Conservation (phyloP, 495 filamentous ascomycete genomes). For the Bryoglossum gracile region DNA sequence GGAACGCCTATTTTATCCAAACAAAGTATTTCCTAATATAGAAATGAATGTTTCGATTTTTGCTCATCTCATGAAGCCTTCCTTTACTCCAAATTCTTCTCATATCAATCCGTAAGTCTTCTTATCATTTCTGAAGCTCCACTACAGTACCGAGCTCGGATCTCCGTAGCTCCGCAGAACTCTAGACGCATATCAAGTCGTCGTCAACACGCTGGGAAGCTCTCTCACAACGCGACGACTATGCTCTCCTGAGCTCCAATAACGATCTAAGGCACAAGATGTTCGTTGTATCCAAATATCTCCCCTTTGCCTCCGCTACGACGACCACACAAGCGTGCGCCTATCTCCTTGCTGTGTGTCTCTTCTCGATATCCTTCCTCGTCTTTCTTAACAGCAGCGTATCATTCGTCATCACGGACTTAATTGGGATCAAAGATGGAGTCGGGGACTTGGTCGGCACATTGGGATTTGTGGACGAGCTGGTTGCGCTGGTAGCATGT, state of each 20-base stretch:
- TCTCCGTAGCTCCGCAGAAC: too few species aligned
- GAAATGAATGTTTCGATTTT: too few species aligned
- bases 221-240: conserved; percentile 17
- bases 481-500: conserved; percentile 84
- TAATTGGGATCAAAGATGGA: conserved; percentile 65
- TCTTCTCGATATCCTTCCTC: conserved; percentile 94
- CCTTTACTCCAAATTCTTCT: too few species aligned
- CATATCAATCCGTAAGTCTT: too few species aligned
- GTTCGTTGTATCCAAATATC: conserved; percentile 33
- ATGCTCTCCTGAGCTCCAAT: not conserved
- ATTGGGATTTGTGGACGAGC: conserved; percentile 90
- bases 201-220: too few species aligned
- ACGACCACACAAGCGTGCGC: conserved; percentile 68
- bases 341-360: conserved; percentile 82
- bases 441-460: conserved; percentile 91
- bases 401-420: conserved; percentile 89
- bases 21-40: too few species aligned
- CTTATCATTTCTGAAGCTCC: too few species aligned
- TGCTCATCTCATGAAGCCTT: too few species aligned
- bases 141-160: too few species aligned
- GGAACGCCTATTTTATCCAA: too few species aligned
- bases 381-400: conserved; percentile 94
- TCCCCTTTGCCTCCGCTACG: conserved; percentile 51
- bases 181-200: too few species aligned
- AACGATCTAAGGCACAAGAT: conserved; percentile 2